These are phyloP conservation scores for Thermothielavioides terrestris DNA, from an alignment of 495 filamentous ascomycete genomes.

Conservation along the genomic window DNA sequence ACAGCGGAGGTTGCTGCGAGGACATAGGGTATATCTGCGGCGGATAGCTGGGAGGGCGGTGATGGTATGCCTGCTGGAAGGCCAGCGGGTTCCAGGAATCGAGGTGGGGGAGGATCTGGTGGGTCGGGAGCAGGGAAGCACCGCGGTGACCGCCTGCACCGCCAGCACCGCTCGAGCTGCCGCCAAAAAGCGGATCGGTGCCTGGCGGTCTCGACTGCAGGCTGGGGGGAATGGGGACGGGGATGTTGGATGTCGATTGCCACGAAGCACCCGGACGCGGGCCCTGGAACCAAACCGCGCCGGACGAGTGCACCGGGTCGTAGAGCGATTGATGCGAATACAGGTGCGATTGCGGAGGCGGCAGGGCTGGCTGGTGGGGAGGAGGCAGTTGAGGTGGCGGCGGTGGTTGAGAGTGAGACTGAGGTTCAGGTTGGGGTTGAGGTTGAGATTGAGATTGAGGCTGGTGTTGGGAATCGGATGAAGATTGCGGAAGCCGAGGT, in stretches of 20 bases:
- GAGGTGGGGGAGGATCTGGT: slow-evolving; percentile 1
- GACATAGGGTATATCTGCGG: neutral
- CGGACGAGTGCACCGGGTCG: slow-evolving; percentile 20
- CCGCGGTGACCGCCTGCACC: neutral
- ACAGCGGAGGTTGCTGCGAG: too few species aligned
- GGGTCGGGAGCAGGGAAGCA: neutral
- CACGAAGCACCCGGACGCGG: slow-evolving; percentile 5
- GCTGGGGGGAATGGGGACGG: neutral
- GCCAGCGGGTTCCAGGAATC: neutral
- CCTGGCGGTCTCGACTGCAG: neutral
- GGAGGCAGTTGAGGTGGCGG: neutral
- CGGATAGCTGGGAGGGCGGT: neutral
- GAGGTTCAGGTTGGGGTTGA: neutral
- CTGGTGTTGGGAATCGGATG: slow-evolving; percentile 1
- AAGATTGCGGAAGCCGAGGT: slow-evolving; percentile 1
- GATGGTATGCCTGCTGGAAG: slow-evolving; percentile 1
- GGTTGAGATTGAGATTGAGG: neutral
- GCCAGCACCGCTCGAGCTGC: neutral
- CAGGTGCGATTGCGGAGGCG: neutral
- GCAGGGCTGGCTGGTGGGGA: neutral
- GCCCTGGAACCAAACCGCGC: slow-evolving; percentile 8
- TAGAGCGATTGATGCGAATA: slow-evolving; percentile 8
- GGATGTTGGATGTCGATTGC: neutral
- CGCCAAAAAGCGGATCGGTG: neutral
- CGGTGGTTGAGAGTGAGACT: neutral